Evolutionary conservation across 768 basidiomycete species (phyloP).

Genomic region (Kwoniella bestiolae): DNA sequence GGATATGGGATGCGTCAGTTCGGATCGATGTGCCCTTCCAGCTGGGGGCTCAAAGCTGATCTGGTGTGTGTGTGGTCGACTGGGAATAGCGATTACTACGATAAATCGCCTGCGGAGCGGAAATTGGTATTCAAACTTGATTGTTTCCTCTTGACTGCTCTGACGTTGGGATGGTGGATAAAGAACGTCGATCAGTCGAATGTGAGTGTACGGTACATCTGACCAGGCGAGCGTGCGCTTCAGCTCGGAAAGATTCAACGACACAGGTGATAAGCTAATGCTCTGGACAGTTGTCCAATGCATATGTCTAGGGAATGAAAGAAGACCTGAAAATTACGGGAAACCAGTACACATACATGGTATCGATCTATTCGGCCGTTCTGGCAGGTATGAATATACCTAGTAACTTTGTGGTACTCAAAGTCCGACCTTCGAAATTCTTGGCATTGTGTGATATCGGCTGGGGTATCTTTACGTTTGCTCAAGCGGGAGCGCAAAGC

Average conservation of each 20-base stretch:
- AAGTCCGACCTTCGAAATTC: conserved; percentile 24
- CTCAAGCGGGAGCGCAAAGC: conserved; percentile 29
- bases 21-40: neutral
- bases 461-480: conserved; percentile 33
- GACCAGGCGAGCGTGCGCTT: too few species aligned
- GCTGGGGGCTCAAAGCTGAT: too few species aligned
- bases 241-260: too few species aligned
- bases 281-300: conserved; percentile 12
- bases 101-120: conserved; percentile 35
- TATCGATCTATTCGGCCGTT: conserved; percentile 33
- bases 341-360: conserved; percentile 34
- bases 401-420: conserved; percentile 21
- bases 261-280: neutral
- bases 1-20: conserved; percentile 22
- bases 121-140: conserved; percentile 39
- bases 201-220: too few species aligned
- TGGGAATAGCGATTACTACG: conserved; percentile 35
- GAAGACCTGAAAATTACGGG: conserved; percentile 36
- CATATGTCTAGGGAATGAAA: conserved; percentile 38
- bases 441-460: conserved; percentile 30
- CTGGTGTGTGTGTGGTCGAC: neutral
- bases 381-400: conserved; percentile 28
- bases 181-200: conserved; percentile 38
- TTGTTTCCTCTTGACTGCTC: conserved; percentile 24
- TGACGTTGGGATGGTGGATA: conserved; percentile 34